phyloP scores from a whole-genome alignment of 805 yeast species.

The Starmerella potacharoeniae region DNA sequence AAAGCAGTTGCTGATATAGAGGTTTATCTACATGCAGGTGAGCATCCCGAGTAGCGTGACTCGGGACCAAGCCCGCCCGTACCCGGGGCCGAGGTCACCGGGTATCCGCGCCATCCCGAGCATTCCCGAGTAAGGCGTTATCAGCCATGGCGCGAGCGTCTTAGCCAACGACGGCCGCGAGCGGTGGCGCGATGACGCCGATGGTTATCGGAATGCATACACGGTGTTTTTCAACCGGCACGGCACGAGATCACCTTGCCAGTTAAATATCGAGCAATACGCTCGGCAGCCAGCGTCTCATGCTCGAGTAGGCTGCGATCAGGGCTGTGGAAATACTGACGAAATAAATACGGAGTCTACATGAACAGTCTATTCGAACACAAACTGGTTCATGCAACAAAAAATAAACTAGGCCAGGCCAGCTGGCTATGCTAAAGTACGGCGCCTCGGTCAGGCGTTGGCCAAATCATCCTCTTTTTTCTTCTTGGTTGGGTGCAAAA shows the following conservation, averaged over 20 bases:
- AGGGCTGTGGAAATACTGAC: too few species aligned
- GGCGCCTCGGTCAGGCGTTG: background rate
- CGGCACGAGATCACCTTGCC: too few species aligned
- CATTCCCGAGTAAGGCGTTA: background rate
- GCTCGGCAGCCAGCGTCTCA: too few species aligned
- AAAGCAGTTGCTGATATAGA: background rate
- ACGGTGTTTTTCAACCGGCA: too few species aligned
- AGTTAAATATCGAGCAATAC: too few species aligned
- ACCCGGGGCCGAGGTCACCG: background rate
- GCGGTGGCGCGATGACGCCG: too few species aligned
- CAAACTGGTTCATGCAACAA: background rate
- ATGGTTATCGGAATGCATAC: too few species aligned
- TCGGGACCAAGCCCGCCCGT: background rate
- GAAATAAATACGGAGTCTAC: background rate
- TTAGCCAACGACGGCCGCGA: background rate
- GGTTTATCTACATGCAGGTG: background rate
- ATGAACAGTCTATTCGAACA: background rate
- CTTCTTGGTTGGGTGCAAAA: conserved; percentile 17
- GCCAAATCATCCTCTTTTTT: conserved; percentile 6
- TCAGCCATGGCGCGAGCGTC: background rate
- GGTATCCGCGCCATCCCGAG: background rate
- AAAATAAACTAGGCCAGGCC: conserved; percentile 6
- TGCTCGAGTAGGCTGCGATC: too few species aligned
- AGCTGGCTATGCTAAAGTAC: conserved; percentile 4
- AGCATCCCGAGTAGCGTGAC: background rate